Evolutionary conservation across 2,329 filamentous ascomycete genomes (phyloP), one percentile per base, ranked within the genome.

Genomic region (Epichloe hybrida): DNA sequence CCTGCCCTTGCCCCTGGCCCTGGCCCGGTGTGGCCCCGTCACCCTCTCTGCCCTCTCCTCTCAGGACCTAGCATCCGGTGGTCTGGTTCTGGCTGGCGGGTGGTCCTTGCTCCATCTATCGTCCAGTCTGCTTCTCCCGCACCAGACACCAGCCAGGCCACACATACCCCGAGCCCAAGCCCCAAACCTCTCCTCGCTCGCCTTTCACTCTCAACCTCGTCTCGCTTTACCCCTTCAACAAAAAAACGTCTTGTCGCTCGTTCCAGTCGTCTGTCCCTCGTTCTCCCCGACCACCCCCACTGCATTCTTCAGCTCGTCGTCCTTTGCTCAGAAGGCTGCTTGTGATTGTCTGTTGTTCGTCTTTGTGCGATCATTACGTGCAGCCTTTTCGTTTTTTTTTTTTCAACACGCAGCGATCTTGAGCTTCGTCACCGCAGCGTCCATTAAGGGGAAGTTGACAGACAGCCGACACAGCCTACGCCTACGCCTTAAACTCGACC

Each of bases 231-330:
- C 60, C 66, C 65, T 69, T 65, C 65, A 67, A 66, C 64, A 6
- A 47, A 27, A 68, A 68, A 66, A 66, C 53, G 50, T 50, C 48
- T 52, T 34, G 65, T 57, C 62, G 57, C 62, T 68, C 66, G 66
- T 69, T 69, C 65, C 65, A 69, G 66, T 50, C 47, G 39, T 48
- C 50, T 48, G 44, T 68, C 66, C 58, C 62, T 67, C 66, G 55
- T 66, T 66, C 62, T 61, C 17, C 55, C 54, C 57, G 54, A 58
- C 57, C 57, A 57, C 58, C 59, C 61, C 54, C 56, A 56, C 55
- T 60, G 57, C 59, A 54, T 58, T 56, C 45, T 51, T 49, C 41
- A 46, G 39, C n/a, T 55, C 15, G 21, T 52, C 54, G 46, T 50
- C 49, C 53, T 54, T 57, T 56, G 52, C 43, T 4, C n/a, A 31